Base-by-base conservation (phyloP, 1,139 yeast species). In the Taiozyma sp. region DNA sequence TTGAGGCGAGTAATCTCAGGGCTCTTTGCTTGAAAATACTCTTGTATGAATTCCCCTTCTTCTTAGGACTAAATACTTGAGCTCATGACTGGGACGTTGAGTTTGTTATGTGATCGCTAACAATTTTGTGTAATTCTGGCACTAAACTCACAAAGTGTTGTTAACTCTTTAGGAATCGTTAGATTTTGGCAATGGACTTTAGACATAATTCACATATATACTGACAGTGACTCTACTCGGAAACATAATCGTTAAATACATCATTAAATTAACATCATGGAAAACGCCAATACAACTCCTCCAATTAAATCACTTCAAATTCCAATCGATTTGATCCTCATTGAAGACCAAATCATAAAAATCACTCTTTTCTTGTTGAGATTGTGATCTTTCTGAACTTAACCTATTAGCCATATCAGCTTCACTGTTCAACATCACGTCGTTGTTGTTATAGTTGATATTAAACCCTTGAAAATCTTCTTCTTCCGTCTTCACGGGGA, bases 281-380 rank as follows among this genome's bases (percentile, higher is more conserved):
- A 30, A 11, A 30, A 30, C n/a, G 2, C n/a, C 34, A 2, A 30
- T 32, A n/a, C 19, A 14, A 14, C 35, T 2, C 3, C 19, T 14
- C 19, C 35, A 32, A 28, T 9, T 3, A 28, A 28, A 32, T 32
- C 19, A 32, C 19, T 32, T 32, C 19, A 32, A 32, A 41, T 43
- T 44, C 48, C 48, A 49, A 24, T 49, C 45, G 11, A 35, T 44
- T n/a, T 52, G 53, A 21, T 50, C 53, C n/a, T 69, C 74, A 52
- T 67, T 70, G 58, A 70, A 69, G 9, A 70, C 66, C 54, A 70
- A 50, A 2, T 70, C 64, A 48, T 69, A 70, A 44, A 69, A 65
- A 53, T 70, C 73, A 43, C 60, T 65, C n/a, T 40, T 35, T 11
- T 9, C 34, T n/a, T 37, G 35, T 14, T 42, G 45, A 22, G 42